These are phyloP conservation scores for Ustilago shanxiensis DNA, from an alignment of 1,284 basidiomycete species.

Conservation along the genomic window DNA sequence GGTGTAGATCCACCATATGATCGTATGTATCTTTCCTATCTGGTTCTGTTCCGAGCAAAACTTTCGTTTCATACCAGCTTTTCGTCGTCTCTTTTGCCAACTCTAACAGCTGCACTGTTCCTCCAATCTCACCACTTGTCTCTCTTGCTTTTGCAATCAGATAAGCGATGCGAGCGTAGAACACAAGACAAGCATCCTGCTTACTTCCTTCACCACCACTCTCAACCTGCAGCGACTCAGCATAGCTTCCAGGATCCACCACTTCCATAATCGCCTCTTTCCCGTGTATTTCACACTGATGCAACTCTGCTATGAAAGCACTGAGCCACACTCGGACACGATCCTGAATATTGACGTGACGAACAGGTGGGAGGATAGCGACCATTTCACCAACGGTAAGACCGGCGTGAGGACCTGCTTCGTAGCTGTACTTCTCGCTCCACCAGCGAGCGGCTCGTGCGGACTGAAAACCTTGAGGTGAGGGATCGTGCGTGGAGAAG, in stretches of 20 bases:
- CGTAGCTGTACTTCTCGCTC: slow-evolving; percentile 43
- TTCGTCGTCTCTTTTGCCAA: not conserved
- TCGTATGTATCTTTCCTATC: slow-evolving; percentile 25
- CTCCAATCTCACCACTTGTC: not conserved
- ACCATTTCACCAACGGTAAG: slow-evolving; percentile 46
- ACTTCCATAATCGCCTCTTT: slow-evolving; percentile 33
- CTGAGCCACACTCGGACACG: slow-evolving; percentile 32
- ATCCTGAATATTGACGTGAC: slow-evolving; percentile 39
- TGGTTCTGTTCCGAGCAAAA: slow-evolving; percentile 10
- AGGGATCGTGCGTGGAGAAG: slow-evolving; percentile 27
- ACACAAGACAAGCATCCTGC: slow-evolving; percentile 32
- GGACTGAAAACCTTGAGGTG: slow-evolving; percentile 18
- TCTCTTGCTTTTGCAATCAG: slow-evolving; percentile 8
- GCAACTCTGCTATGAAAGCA: slow-evolving; percentile 33
- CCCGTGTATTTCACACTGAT: slow-evolving; percentile 39
- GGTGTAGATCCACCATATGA: slow-evolving; percentile 23
- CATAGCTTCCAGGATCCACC: slow-evolving; percentile 21
- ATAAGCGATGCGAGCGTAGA: slow-evolving; percentile 17
- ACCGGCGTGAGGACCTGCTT: slow-evolving; percentile 29
- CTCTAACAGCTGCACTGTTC: not conserved
- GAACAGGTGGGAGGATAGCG: slow-evolving; percentile 40
- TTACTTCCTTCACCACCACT: not conserved
- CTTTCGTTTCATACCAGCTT: slow-evolving; percentile 12
- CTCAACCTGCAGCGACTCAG: slow-evolving; percentile 6
- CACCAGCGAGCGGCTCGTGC: slow-evolving; percentile 39